Base-by-base conservation (phyloP, 2,329 filamentous ascomycete species). In the Ophiostoma sp. region DNA sequence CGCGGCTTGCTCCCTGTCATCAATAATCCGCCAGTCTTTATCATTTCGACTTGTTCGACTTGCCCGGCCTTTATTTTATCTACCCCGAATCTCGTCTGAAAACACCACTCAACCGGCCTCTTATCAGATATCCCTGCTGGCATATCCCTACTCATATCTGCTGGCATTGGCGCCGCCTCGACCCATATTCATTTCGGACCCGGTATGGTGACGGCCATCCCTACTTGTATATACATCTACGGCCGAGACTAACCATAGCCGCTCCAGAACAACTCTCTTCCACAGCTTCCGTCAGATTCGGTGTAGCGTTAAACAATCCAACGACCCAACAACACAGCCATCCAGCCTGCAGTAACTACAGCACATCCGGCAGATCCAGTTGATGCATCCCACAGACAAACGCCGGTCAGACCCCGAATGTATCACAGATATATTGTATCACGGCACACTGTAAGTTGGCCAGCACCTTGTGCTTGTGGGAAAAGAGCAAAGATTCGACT, bases 211-310 rank as follows among this genome's bases (percentile, higher is more conserved):
- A n/a, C 20, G 20, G n/a, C 52, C 23, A 4, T 13, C n/a, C n/a
- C 52, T 57, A 11, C n/a, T 23, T 41, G 39, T 15, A 31, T 20
- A 8, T 15, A 27, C 52, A 23, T 3, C 23, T 57, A 57, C 52
- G 52, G 52, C 52, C 52, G 52, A 27, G n/a, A 57, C 52, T 57
- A 57, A 57, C 13, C 52, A 57, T 57, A 23, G 52, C 52, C 17
- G 23, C n/a, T 57, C 52, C 10, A 57, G 52, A 57, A 4, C 52
- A 6, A 27, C 20, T 10, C 6, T 11, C 3, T 2, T 48, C 17
- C 20, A n/a, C 2, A 48, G 41, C 15, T n/a, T 20, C 44, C 15
- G 17, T 57, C n/a, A 27, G 8, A 27, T 13, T 13, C 52, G 15
- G n/a, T 57, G 52, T 57, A 27, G n/a, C 23, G 52, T 57, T 27